These are phyloP conservation scores for Aspergillus sclerotiicarbonarius DNA, from an alignment of 495 filamentous ascomycete genomes.

Conservation along the genomic window DNA sequence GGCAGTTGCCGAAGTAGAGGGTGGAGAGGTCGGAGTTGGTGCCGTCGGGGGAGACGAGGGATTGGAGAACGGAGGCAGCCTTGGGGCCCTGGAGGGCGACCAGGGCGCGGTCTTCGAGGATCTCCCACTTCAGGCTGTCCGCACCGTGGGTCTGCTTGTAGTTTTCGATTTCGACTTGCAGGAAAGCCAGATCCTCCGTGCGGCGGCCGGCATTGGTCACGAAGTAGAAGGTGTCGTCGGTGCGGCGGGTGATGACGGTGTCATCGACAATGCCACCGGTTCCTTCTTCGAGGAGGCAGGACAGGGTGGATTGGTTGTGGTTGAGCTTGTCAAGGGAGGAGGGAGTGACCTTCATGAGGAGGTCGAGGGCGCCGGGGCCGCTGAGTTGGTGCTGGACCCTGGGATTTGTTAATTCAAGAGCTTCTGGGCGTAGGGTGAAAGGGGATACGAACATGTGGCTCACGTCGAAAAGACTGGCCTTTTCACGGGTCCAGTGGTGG, in stretches of 20 bases:
- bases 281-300: conserved; percentile 69
- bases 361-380: conserved; percentile 71
- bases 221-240: conserved; percentile 73
- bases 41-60: conserved; percentile 53
- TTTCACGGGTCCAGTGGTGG: conserved; percentile 82
- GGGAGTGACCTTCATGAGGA: conserved; percentile 81
- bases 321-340: conserved; percentile 57
- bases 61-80: conserved; percentile 61
- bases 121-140: conserved; percentile 62
- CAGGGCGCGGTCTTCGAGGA: conserved; percentile 64
- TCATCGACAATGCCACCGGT: conserved; percentile 95
- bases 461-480: conserved; percentile 86
- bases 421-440: conserved; percentile 3
- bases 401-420: conserved; percentile 13
- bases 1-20: conserved; percentile 79
- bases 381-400: conserved; percentile 71
- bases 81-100: conserved; percentile 87
- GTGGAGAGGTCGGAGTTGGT: conserved; percentile 56
- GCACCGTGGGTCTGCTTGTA: conserved; percentile 47
- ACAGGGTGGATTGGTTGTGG: conserved; percentile 69
- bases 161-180: conserved; percentile 59
- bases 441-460: conserved; percentile 52
- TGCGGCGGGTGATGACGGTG: conserved; percentile 76
- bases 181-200: conserved; percentile 78
- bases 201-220: conserved; percentile 95